These are phyloP conservation scores for Phlyctochytrium bullatum DNA, from an alignment of 192 early-diverging fungal species.

Conservation along the genomic window DNA sequence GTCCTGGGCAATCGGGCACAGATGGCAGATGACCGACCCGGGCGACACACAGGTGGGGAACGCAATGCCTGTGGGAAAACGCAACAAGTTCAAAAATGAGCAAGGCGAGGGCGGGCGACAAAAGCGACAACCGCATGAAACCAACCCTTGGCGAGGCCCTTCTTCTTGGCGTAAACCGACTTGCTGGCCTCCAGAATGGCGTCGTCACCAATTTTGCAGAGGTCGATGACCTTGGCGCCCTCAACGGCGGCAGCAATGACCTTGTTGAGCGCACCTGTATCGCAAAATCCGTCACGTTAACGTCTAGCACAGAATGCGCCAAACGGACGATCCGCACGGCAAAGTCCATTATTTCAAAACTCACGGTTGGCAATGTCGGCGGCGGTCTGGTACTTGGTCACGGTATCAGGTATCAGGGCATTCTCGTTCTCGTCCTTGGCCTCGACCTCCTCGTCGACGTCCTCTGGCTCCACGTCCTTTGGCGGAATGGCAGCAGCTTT, in stretches of 20 bases:
- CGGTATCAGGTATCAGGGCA: slow-evolving; percentile 34
- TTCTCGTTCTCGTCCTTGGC: slow-evolving; percentile 40
- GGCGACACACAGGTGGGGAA: slow-evolving; percentile 88
- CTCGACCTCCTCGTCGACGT: slow-evolving; percentile 10
- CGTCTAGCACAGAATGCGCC: too few species aligned
- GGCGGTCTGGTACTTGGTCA: slow-evolving; percentile 56
- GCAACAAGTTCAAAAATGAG: too few species aligned
- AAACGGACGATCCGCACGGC: too few species aligned
- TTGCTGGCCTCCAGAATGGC: slow-evolving; percentile 53
- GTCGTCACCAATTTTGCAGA: slow-evolving; percentile 40
- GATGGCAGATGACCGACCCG: slow-evolving; percentile 83
- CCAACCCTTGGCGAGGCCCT: slow-evolving; percentile 72
- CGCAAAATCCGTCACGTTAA: too few species aligned
- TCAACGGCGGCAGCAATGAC: slow-evolving; percentile 14
- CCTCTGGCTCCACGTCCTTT: not conserved
- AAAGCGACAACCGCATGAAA: too few species aligned
- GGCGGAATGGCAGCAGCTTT: not conserved
- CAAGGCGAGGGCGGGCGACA: slow-evolving; percentile 80
- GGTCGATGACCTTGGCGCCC: slow-evolving; percentile 25
- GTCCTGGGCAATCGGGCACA: slow-evolving; percentile 80
- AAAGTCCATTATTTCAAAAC: too few species aligned
- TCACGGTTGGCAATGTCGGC: slow-evolving; percentile 55
- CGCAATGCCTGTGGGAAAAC: slow-evolving; percentile 72
- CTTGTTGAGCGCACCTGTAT: slow-evolving; percentile 40
- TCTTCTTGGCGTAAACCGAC: slow-evolving; percentile 74